phyloP scores from a whole-genome alignment of 768 basidiomycete species.

The Austroboletus eburneus region DNA sequence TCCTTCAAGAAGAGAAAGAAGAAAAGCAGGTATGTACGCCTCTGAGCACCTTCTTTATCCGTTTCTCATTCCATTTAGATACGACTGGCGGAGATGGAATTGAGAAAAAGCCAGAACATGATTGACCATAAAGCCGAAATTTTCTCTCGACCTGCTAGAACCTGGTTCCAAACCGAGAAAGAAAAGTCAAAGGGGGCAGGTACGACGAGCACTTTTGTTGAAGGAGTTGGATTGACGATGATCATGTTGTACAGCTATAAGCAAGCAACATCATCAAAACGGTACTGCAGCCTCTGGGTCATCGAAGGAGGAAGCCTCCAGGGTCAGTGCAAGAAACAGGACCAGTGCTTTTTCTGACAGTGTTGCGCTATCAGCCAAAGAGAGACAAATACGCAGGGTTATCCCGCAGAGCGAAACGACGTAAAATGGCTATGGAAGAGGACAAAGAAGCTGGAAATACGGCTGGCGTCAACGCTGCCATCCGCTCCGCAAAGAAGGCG shows the following conservation, averaged over 20 bases:
- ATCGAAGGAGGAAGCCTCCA: constrained; percentile 39
- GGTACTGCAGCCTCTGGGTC: constrained; percentile 40
- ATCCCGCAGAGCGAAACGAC: constrained; percentile 81
- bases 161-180: constrained; percentile 94
- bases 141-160: constrained; percentile 86
- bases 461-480: constrained; percentile 61
- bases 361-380: constrained; percentile 48
- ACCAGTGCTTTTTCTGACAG: constrained; percentile 4
- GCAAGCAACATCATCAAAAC: constrained; percentile 71
- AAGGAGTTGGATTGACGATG: constrained; percentile 5
- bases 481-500: constrained; percentile 85
- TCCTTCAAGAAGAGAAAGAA: constrained; percentile 90
- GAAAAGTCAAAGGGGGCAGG: constrained; percentile 82
- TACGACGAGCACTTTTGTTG: constrained; percentile 27
- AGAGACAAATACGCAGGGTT: constrained; percentile 78
- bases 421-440: constrained; percentile 82
- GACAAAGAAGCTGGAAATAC: constrained; percentile 60
- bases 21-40: constrained; percentile 73
- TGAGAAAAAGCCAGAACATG: constrained; percentile 93
- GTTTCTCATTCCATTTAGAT: constrained; percentile 44
- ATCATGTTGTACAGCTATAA: constrained; percentile 46
- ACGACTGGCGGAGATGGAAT: constrained; percentile 91
- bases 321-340: constrained; percentile 32
- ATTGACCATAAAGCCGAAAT: constrained; percentile 92
- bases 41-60: not conserved